Percentiles rank a stretch among this genome's conserved stretches.
Conservation (phyloP, 305 asterid genomes). For the Fraxinus baroniana region DNA sequence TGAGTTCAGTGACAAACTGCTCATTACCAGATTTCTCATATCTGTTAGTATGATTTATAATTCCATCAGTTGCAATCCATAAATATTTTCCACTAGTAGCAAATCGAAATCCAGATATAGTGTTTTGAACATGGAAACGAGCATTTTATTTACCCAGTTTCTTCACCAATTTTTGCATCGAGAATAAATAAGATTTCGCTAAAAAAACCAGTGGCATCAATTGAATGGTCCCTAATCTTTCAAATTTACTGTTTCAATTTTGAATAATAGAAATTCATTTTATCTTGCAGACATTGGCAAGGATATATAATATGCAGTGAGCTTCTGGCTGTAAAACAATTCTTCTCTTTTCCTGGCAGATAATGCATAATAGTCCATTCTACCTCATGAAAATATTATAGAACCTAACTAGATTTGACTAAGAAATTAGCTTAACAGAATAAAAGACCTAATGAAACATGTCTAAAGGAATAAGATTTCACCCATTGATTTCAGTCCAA, state of each 20-base stretch:
- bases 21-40: slow-evolving; percentile 73
- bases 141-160: slow-evolving; percentile 1
- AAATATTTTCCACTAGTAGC: slow-evolving; percentile 2
- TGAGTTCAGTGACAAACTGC: slow-evolving; percentile 63
- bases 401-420: background rate
- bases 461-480: background rate
- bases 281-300: background rate
- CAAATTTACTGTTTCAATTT: background rate
- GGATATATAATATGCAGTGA: background rate
- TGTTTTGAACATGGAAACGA: slow-evolving; percentile 10
- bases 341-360: background rate
- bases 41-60: slow-evolving; percentile 37
- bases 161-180: background rate
- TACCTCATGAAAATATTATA: background rate
- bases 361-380: background rate
- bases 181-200: slow-evolving; percentile 13
- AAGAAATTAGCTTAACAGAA: background rate
- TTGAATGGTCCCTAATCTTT: background rate
- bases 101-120: background rate
- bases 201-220: background rate
- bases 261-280: slow-evolving; percentile 4
- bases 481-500: slow-evolving; percentile 6
- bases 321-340: background rate
- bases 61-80: slow-evolving; percentile 25
- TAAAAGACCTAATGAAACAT: background rate